Conservation (phyloP, 805 yeast genomes). For the Hanseniaspora taiwanica region DNA sequence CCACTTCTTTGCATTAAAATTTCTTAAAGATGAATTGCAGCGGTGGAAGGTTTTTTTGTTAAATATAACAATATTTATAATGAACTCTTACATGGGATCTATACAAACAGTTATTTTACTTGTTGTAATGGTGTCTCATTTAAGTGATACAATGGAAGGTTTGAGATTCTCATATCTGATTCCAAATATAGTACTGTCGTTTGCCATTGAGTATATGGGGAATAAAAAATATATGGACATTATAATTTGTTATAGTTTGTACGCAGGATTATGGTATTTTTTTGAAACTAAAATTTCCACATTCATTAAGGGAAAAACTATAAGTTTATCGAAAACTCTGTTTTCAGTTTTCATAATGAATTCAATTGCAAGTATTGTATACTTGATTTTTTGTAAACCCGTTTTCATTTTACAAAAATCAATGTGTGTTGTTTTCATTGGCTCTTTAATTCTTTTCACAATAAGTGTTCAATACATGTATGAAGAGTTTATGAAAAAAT, state of each 20-base stretch:
- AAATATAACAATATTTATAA: slow-evolving; percentile 6
- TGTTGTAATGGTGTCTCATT: slow-evolving; percentile 5
- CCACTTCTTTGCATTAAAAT: background rate
- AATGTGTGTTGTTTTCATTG: slow-evolving; percentile 21
- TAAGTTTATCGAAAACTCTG: background rate
- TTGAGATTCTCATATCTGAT: background rate
- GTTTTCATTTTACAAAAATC: slow-evolving; percentile 12
- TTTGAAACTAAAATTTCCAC: no score
- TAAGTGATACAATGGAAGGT: slow-evolving; percentile 4
- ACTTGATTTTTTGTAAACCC: background rate
- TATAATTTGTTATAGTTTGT: background rate
- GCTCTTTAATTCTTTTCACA: slow-evolving; percentile 17
- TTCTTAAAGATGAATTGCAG: background rate
- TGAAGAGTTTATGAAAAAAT: slow-evolving; percentile 5
- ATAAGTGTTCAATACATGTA: slow-evolving; percentile 16
- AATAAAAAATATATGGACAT: background rate
- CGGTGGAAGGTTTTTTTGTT: background rate
- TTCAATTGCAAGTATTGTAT: background rate
- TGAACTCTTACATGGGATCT: slow-evolving; percentile 7
- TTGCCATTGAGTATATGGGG: background rate
- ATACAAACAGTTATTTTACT: slow-evolving; percentile 8
- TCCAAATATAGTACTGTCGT: background rate
- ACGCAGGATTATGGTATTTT: background rate
- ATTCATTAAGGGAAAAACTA: background rate
- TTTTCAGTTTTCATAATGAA: background rate